Evolutionary conservation across 345 rosid species (phyloP), one percentile per base, ranked within the genome.

Genomic region (Laguncularia racemosa): DNA sequence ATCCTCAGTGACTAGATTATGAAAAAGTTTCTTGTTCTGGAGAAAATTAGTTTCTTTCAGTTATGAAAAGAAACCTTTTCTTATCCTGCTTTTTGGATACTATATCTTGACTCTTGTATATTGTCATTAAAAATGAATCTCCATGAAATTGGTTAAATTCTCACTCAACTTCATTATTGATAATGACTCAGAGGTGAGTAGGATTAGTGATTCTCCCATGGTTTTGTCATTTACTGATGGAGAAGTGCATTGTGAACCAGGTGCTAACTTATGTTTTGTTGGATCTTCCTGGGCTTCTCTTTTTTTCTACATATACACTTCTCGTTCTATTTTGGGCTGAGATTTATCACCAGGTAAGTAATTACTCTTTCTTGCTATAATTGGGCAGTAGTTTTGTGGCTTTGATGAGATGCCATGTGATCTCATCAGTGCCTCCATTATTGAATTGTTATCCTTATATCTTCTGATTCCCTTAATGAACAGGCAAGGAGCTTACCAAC

Each of bases 301-400:
- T 84, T 71, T 86, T 90, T 66, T 81, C 90, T 13, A 90, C 95
- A 0, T 90, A 90, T 60, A 77, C 91, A 14, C 71, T 89, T 14
- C 82, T 90, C 14, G 88, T 86, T 19, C 74, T 90, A 69, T 90
- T 90, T 62, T 90, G 88, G 92, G 90, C 95, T 0, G 95, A 90
- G 73, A 90, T 86, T 53, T 90, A 83, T 71, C 81, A 81, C 71
- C 95, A 86, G 89, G 96, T 81, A 61, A 20, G 12, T 16, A 44
- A 49, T 17, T 47, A 40, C 40, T 10, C 52, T 23, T 23, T 23
- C 28, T n/a, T 13, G 64, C 16, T 28, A n/a, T 23, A 43, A 48
- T 26, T 46, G 53, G 17, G 23, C 16, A 33, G 43, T 6, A 21
- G 15, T 18, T 19, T 44, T 20, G 28, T 43, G 43, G 3, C 17